Evolutionary conservation across 1,284 basidiomycete species (phyloP).

Genomic region (Inonotus obliquus): DNA sequence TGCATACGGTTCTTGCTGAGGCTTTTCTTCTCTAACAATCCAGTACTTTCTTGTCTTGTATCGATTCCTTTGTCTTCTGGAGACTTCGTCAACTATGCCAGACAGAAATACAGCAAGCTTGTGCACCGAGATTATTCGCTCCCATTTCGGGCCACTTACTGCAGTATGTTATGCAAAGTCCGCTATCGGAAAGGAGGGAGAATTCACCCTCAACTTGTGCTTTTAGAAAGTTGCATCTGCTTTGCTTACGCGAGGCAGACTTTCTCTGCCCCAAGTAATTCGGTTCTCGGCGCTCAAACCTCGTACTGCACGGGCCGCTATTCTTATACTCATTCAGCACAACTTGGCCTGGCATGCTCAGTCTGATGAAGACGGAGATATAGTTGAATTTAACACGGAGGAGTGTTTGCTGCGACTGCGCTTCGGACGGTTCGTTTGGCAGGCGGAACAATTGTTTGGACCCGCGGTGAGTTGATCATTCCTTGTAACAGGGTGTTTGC

Average conservation of each 20-base stretch:
- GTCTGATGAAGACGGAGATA: constrained; percentile 69
- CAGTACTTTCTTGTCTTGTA: neutral
- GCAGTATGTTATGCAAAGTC: constrained; percentile 45
- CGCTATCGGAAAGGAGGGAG: constrained; percentile 1
- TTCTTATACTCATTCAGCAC: constrained; percentile 88
- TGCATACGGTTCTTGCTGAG: too few species aligned
- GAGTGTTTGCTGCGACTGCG: constrained; percentile 77
- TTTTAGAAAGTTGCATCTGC: constrained; percentile 72
- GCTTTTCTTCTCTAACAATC: neutral
- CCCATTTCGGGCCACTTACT: constrained; percentile 76
- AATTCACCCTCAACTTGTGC: constrained; percentile 28
- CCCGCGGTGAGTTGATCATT: constrained; percentile 47
- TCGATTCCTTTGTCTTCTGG: neutral
- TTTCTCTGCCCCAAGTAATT: constrained; percentile 68
- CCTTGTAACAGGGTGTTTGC: neutral
- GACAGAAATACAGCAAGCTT: constrained; percentile 66
- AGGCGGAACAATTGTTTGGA: constrained; percentile 68
- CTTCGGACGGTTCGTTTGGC: constrained; percentile 76
- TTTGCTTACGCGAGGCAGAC: constrained; percentile 81
- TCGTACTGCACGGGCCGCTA: constrained; percentile 64
- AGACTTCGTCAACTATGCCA: constrained; percentile 45
- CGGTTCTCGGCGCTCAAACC: constrained; percentile 64
- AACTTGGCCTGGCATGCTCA: constrained; percentile 84
- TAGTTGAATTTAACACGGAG: constrained; percentile 73
- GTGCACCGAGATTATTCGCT: constrained; percentile 70